These are phyloP conservation scores for Afroboletus lepidellus DNA, from an alignment of 1,284 basidiomycete genomes.

Conservation along the genomic window DNA sequence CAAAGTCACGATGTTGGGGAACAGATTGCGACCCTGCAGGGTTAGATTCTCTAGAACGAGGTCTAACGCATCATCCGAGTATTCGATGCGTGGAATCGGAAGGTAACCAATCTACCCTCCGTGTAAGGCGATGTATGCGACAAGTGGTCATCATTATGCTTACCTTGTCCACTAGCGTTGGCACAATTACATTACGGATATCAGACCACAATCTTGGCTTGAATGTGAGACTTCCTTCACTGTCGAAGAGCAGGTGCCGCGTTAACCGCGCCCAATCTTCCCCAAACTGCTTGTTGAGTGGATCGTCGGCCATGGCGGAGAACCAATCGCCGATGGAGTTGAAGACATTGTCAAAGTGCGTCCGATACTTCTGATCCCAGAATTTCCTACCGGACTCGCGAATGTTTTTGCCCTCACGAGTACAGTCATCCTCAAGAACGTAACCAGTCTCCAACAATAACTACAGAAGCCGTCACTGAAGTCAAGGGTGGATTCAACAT, in stretches of 20 bases:
- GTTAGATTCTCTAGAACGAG: conserved; percentile 93
- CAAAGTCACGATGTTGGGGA: conserved; percentile 79
- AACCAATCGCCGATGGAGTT: conserved; percentile 74
- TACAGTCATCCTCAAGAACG: conserved; percentile 78
- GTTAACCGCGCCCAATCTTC: conserved; percentile 84
- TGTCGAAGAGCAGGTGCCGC: conserved; percentile 75
- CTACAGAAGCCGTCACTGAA: conserved; percentile 32
- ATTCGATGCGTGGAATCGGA: conserved; percentile 90
- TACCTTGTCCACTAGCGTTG: conserved; percentile 72
- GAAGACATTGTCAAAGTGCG: conserved; percentile 82
- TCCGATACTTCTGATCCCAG: conserved; percentile 83
- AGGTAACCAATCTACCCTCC: conserved; percentile 73
- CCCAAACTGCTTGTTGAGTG: conserved; percentile 78
- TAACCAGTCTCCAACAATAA: conserved; percentile 86
- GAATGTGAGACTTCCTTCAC: conserved; percentile 83
- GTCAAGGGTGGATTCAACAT: neutral
- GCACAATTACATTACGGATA: conserved; percentile 80
- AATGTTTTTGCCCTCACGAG: conserved; percentile 58
- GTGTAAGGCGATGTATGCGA: neutral
- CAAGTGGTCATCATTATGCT: conserved; percentile 2
- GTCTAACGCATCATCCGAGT: conserved; percentile 83
- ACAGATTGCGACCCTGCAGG: conserved; percentile 79
- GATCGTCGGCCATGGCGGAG: conserved; percentile 81
- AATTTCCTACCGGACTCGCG: conserved; percentile 73
- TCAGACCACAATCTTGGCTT: conserved; percentile 89